phyloP scores from a whole-genome alignment of 129 eudicot genomes.

The Chrysanthemum makinoi region DNA sequence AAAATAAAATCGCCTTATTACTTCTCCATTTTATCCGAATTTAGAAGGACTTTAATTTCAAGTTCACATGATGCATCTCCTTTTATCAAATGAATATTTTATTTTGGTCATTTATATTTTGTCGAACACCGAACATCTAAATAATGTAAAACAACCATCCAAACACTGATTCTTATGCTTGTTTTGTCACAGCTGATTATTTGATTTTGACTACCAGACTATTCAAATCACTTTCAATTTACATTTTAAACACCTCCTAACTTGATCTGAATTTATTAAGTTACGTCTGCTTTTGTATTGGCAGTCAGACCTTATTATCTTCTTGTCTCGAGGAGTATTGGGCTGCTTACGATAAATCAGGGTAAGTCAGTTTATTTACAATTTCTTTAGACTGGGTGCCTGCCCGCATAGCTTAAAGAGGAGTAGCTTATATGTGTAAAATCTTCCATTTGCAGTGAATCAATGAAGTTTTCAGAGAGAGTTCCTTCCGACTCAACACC shows the following conservation, averaged over 20 bases:
- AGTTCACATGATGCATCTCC: neutral
- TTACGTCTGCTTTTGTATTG: constrained; percentile 27
- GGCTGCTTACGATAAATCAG: constrained; percentile 76
- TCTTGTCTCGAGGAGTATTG: constrained; percentile 73
- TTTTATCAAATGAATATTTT: neutral
- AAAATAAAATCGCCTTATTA: neutral
- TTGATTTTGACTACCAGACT: neutral
- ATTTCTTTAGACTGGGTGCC: neutral
- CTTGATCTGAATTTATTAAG: constrained; percentile 16
- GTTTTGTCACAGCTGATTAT: neutral
- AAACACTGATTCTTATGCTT: neutral
- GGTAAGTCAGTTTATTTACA: constrained; percentile 33
- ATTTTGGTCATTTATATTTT: neutral
- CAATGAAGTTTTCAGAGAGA: constrained; percentile 35
- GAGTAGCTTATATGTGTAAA: neutral
- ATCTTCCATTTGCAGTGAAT: constrained; percentile 36
- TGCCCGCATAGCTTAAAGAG: constrained; percentile 1
- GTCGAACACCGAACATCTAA: neutral
- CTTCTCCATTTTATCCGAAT: neutral
- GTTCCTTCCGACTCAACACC: neutral
- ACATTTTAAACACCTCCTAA: neutral
- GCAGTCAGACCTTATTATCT: constrained; percentile 71
- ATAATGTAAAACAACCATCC: neutral
- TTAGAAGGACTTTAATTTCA: neutral
- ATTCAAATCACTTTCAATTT: neutral